Evolutionary conservation across 2,329 filamentous ascomycete species (phyloP), one percentile per base, ranked within the genome.

Genomic region (Penicillium sp.): DNA sequence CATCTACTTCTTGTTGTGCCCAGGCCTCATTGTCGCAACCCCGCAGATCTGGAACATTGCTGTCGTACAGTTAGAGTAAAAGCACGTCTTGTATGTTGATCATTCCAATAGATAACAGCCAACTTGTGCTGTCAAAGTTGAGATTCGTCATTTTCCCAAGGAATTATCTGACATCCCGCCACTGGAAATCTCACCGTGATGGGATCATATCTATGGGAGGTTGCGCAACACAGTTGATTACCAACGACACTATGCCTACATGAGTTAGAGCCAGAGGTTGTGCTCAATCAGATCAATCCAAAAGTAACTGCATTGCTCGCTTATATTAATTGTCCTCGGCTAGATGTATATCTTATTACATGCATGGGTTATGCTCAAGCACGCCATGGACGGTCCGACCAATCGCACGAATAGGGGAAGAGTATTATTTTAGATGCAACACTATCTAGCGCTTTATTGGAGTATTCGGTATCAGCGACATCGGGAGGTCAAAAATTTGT

Each of bases 151-250:
- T 62, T 19, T n/a, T 19, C 41, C 41, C 41, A 34, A 13, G n/a
- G 19, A 40, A 61, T 65, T 44, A 39, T 57, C 55, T 57, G 29
- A 65, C 50, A 60, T 59, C 16, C 51, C 56, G 43, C 51, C 57
- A 58, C 33, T 43, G 23, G 50, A 39, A 29, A n/a, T 11, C 23
- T 7, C 25, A 29, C 9, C 19, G 21, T n/a, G 23, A 60, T 58
- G 45, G 47, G 23, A 31, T 31, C 54, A 59, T 55, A 7, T 34
- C 23, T 7, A 29, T 5, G 39, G 29, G 27, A 39, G 40, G 47
- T 63, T 56, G 43, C 55, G 60, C 55, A 60, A 61, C 43, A 43
- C 23, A 29, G 21, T 34, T 19, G 15, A 27, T 38, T 36, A 27
- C 27, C 3, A 57, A 53, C 11, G 8, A 36, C 5, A 43, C 13